Evolutionary conservation across 106 monocot genomes (phyloP).

Genomic region (Posidonia australis): DNA sequence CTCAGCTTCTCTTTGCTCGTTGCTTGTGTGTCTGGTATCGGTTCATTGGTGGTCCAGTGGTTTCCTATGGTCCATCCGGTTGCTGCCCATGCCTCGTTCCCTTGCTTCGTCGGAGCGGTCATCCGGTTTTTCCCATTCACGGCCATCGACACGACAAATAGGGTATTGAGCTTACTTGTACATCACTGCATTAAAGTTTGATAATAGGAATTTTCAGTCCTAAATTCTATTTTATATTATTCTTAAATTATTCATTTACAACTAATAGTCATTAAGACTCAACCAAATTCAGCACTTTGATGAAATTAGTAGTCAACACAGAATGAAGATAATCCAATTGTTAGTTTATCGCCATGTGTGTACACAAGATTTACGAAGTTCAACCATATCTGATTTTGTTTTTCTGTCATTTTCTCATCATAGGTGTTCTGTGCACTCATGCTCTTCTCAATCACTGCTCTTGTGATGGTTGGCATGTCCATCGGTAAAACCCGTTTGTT

Average conservation of each 20-base stretch:
- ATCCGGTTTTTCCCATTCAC: slow-evolving; percentile 56
- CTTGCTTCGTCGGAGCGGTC: slow-evolving; percentile 27
- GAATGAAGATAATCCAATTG: too few species aligned
- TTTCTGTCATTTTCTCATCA: background rate
- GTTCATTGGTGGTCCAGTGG: slow-evolving; percentile 39
- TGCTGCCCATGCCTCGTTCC: slow-evolving; percentile 25
- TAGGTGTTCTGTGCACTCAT: slow-evolving; percentile 37
- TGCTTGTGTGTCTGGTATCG: slow-evolving; percentile 73
- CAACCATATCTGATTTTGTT: too few species aligned
- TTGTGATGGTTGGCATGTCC: slow-evolving; percentile 44
- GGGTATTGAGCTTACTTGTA: background rate
- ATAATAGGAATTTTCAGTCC: too few species aligned
- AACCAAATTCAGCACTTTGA: too few species aligned
- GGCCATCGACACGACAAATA: slow-evolving; percentile 47
- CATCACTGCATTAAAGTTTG: too few species aligned
- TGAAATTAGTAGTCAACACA: too few species aligned
- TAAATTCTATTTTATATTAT: too few species aligned
- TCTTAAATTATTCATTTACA: too few species aligned
- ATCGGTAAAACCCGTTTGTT: slow-evolving; percentile 39
- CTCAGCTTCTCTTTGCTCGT: slow-evolving; percentile 67
- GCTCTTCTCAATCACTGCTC: slow-evolving; percentile 48
- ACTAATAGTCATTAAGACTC: too few species aligned
- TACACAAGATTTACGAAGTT: too few species aligned
- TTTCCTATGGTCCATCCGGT: slow-evolving; percentile 29
- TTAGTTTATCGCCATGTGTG: too few species aligned